Conservation (phyloP, 2,329 filamentous ascomycete species). For the Diplodia scrobiculata region DNA sequence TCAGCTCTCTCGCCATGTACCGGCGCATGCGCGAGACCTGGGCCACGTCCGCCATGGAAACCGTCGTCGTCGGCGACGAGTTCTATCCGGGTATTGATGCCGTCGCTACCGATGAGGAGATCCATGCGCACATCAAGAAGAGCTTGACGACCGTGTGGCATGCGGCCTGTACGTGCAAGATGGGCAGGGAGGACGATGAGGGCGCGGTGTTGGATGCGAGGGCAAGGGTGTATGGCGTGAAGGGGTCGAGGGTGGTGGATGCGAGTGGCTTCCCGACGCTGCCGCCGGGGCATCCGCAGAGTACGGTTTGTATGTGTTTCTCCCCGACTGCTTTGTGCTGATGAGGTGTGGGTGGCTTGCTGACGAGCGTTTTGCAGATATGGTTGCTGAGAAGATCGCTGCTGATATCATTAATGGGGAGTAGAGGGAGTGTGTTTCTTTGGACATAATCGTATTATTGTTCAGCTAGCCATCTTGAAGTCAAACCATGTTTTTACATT, state of each 20-base stretch:
- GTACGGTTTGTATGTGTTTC: conserved; percentile 2
- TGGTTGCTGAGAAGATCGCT: conserved; percentile 31
- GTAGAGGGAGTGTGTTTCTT: not conserved
- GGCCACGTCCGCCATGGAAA: conserved; percentile 33
- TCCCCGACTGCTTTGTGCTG: not conserved
- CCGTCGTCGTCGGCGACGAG: conserved; percentile 36
- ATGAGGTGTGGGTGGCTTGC: not conserved
- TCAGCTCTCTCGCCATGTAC: conserved; percentile 32
- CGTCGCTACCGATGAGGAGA: conserved; percentile 37
- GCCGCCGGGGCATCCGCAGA: conserved; percentile 38
- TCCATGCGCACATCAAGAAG: conserved; percentile 34
- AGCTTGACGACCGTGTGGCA: conserved; percentile 42
- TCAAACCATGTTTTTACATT: too few relatives aligned
- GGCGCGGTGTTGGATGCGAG: conserved; percentile 44
- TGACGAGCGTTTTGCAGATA: not conserved
- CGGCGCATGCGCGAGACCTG: conserved; percentile 40
- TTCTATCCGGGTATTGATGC: conserved; percentile 34
- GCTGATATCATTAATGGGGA: conserved; percentile 17
- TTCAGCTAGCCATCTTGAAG: too few relatives aligned
- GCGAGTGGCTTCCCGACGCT: conserved; percentile 39
- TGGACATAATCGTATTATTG: too few relatives aligned
- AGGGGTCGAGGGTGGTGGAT: conserved; percentile 47
- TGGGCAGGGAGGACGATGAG: conserved; percentile 42
- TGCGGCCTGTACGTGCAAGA: conserved; percentile 43
- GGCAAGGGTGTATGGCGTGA: conserved; percentile 44